Evolutionary conservation across 495 filamentous ascomycete genomes (phyloP).

Genomic region (Penicillium nucicola): DNA sequence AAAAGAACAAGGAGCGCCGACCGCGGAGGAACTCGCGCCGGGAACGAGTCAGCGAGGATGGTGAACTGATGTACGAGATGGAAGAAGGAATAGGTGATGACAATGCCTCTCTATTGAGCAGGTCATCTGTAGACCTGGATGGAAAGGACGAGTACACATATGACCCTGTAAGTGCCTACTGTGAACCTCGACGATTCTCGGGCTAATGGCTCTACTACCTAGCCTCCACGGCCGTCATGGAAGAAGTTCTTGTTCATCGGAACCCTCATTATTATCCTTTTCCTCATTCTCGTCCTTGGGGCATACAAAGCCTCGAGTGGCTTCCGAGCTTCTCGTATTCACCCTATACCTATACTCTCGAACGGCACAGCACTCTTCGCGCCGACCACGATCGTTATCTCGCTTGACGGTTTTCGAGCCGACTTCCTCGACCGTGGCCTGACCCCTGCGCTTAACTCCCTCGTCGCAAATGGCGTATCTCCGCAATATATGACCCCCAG

Average conservation of each 20-base stretch:
- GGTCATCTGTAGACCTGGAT: conserved; percentile 44
- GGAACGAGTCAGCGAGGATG: conserved; percentile 57
- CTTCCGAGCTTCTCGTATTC: conserved; percentile 25
- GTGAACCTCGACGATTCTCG: neutral
- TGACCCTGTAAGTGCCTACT: conserved; percentile 22
- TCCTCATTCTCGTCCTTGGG: conserved; percentile 50
- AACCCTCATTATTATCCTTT: conserved; percentile 42
- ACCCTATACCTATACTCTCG: conserved; percentile 25
- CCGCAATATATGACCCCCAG: conserved; percentile 87
- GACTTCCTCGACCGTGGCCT: conserved; percentile 84
- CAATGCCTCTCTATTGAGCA: conserved; percentile 44
- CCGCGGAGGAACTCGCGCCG: conserved; percentile 38
- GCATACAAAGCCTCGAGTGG: conserved; percentile 51
- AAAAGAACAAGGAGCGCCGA: conserved; percentile 43
- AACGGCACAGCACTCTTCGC: conserved; percentile 79
- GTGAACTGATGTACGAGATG: conserved; percentile 83
- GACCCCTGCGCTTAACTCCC: conserved; percentile 75
- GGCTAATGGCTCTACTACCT: neutral
- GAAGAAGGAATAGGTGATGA: conserved; percentile 74
- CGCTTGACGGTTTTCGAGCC: conserved; percentile 94
- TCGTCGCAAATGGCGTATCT: conserved; percentile 81
- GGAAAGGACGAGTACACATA: conserved; percentile 29
- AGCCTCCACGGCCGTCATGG: conserved; percentile 26
- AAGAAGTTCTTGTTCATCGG: conserved; percentile 32
- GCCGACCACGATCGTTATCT: conserved; percentile 91